Conservation (phyloP, 1,139 yeast genomes). For the Debaryomyces coudertii region DNA sequence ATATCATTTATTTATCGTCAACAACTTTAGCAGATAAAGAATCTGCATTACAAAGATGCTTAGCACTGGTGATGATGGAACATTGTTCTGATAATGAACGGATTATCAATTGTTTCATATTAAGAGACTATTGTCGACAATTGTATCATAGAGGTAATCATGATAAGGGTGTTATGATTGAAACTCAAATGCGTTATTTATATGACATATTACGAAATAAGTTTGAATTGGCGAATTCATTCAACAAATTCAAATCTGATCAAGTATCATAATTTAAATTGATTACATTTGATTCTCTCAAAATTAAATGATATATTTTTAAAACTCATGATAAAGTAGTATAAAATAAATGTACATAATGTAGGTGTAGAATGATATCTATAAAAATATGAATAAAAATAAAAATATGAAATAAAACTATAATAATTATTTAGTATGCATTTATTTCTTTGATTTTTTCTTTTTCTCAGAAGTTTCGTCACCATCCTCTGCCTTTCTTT, state of each 20-base stretch:
- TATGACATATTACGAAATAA: conserved; percentile 19
- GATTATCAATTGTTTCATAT: conserved; percentile 25
- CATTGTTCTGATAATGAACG: conserved; percentile 25
- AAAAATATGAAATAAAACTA: conserved; percentile 9
- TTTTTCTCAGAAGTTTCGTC: conserved; percentile 54
- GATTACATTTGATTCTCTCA: neutral
- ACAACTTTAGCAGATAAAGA: conserved; percentile 20
- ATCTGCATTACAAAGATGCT: conserved; percentile 20
- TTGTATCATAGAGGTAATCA: conserved; percentile 25
- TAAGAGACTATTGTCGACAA: conserved; percentile 21
- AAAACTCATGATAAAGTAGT: conserved; percentile 5
- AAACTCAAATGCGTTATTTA: conserved; percentile 26
- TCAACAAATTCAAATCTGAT: neutral
- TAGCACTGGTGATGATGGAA: conserved; percentile 17
- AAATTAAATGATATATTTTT: conserved; percentile 7
- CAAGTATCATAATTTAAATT: neutral
- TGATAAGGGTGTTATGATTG: conserved; percentile 27
- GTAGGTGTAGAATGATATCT: conserved; percentile 12
- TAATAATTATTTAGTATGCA: conserved; percentile 8
- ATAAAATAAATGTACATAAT: conserved; percentile 23
- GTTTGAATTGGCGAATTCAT: conserved; percentile 13
- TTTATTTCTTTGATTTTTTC: conserved; percentile 41
- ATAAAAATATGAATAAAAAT: conserved; percentile 6
- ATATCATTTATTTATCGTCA: conserved; percentile 21
- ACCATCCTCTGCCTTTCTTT: conserved; percentile 62